Evolutionary conservation across 805 yeast genomes (phyloP).

Genomic region (Phaffomyces opuntiae): DNA sequence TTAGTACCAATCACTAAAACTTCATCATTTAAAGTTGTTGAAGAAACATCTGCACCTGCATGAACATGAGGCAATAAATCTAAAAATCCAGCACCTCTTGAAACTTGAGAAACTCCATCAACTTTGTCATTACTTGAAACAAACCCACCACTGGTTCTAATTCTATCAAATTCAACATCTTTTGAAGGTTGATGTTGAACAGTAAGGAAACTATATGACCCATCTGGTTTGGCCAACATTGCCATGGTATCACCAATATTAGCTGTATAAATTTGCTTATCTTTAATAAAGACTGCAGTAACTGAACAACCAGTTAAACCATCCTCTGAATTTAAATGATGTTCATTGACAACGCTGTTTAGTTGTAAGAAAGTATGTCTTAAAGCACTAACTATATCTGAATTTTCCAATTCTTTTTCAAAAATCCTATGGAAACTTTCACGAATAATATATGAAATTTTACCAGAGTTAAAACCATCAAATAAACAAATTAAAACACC

Average conservation of each 20-base stretch:
- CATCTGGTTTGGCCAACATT: constrained; percentile 69
- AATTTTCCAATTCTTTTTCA: constrained; percentile 52
- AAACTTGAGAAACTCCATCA: constrained; percentile 75
- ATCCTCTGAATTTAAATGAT: constrained; percentile 58
- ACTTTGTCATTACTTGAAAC: constrained; percentile 79
- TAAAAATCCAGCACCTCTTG: constrained; percentile 90
- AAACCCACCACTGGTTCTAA: constrained; percentile 86
- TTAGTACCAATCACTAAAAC: constrained; percentile 78
- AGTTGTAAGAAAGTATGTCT: constrained; percentile 73
- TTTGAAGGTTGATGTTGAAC: constrained; percentile 80
- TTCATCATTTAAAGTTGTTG: constrained; percentile 64
- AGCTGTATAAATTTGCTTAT: constrained; percentile 65
- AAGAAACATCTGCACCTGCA: constrained; percentile 76
- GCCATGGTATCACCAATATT: constrained; percentile 90
- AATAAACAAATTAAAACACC: constrained; percentile 71
- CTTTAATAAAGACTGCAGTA: constrained; percentile 72
- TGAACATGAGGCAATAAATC: constrained; percentile 81
- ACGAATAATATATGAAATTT: constrained; percentile 67
- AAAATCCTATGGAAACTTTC: constrained; percentile 61
- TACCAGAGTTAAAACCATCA: constrained; percentile 70
- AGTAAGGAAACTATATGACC: constrained; percentile 69
- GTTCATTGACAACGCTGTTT: constrained; percentile 63
- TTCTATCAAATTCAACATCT: constrained; percentile 72
- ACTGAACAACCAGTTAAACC: constrained; percentile 78
- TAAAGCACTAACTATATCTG: constrained; percentile 62